These are phyloP conservation scores for Penstemon eatonii DNA, from an alignment of 257 asterid genomes.

Conservation along the genomic window DNA sequence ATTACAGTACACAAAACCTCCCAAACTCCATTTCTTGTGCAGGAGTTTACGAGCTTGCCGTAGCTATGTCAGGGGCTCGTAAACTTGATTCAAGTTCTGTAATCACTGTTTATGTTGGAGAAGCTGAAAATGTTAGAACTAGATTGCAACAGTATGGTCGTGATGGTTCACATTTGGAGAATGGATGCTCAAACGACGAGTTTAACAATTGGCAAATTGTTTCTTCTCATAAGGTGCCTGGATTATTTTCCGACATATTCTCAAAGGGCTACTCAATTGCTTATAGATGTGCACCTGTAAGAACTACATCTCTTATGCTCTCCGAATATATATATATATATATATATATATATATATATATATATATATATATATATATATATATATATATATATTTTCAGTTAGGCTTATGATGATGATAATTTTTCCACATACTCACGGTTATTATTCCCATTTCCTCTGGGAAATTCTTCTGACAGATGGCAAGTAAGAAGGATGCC, in stretches of 20 bases:
- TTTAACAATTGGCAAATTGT: constrained; percentile 1
- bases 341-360: no score
- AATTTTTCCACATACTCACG: neutral
- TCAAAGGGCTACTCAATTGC: constrained; percentile 64
- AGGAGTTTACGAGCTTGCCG: constrained; percentile 88
- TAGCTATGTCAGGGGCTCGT: constrained; percentile 43
- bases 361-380: no score
- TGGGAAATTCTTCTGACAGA: constrained; percentile 42
- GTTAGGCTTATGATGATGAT: neutral
- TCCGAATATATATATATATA: neutral
- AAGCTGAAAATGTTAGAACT: constrained; percentile 81
- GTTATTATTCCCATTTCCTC: constrained; percentile 19
- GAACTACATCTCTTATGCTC: constrained; percentile 26
- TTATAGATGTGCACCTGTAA: constrained; percentile 93
- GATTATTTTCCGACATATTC: constrained; percentile 65
- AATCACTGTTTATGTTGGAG: constrained; percentile 85
- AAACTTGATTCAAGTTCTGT: constrained; percentile 54
- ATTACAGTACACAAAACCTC: constrained; percentile 78
- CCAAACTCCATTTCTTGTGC: constrained; percentile 69
- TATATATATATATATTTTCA: no score
- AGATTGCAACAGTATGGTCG: constrained; percentile 94
- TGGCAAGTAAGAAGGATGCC: constrained; percentile 69
- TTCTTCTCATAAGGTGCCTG: constrained; percentile 18
- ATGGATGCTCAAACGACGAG: constrained; percentile 36
- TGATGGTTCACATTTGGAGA: constrained; percentile 87